phyloP scores from a whole-genome alignment of 2,329 filamentous ascomycete genomes.

The Samsoniella hepiali region DNA sequence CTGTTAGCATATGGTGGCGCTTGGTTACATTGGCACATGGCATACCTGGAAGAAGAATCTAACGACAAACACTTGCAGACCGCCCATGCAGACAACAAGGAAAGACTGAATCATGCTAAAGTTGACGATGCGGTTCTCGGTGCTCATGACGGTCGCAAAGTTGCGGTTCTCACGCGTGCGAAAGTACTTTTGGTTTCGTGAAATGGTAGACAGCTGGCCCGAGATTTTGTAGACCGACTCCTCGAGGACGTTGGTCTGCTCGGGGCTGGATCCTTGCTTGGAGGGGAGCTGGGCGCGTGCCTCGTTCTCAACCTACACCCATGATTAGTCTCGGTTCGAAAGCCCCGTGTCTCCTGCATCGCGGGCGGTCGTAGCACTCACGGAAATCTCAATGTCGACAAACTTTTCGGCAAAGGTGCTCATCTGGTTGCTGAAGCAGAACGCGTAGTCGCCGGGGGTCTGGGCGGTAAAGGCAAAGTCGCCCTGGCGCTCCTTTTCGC shows the following conservation, averaged over 20 bases:
- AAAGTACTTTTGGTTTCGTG: constrained; percentile 98
- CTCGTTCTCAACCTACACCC: constrained; percentile 81
- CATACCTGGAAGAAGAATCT: constrained; percentile 95
- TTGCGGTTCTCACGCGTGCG: constrained; percentile 97
- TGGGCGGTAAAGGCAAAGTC: constrained; percentile 98
- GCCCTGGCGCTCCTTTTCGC: constrained; percentile 87
- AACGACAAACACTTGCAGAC: constrained; percentile 93
- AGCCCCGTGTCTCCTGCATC: neutral
- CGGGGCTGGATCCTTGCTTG: constrained; percentile 81
- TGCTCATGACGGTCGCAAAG: constrained; percentile 96
- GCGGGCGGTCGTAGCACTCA: constrained; percentile 42
- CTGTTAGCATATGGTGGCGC: constrained; percentile 12
- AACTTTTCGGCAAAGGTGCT: constrained; percentile 96
- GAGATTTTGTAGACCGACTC: constrained; percentile 96
- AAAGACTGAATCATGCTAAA: constrained; percentile 90
- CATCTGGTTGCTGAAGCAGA: constrained; percentile 99
- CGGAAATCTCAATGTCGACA: constrained; percentile 96
- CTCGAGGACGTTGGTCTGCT: constrained; percentile 85
- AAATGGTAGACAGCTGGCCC: constrained; percentile 87
- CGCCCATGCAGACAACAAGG: constrained; percentile 94
- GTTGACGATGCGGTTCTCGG: constrained; percentile 93
- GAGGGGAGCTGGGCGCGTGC: constrained; percentile 75
- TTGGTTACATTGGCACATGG: neutral
- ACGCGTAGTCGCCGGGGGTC: constrained; percentile 82
- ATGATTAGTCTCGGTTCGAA: constrained; percentile 19